Percentiles rank a stretch among this genome's conserved stretches.
Evolutionary conservation across 306 rosid species (phyloP).

Genomic region (Quercus parvula): DNA sequence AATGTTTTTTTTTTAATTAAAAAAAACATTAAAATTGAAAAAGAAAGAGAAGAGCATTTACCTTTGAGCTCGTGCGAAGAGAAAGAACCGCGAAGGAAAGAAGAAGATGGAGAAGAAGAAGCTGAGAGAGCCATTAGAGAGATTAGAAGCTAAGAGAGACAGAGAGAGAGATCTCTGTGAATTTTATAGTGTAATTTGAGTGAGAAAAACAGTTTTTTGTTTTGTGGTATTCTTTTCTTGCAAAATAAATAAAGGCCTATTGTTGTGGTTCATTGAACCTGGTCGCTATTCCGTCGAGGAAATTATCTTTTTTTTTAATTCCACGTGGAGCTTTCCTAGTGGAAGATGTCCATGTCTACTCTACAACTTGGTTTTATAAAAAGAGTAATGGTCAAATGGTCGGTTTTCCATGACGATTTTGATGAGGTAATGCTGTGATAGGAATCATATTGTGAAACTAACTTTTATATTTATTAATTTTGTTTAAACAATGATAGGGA

Average conservation of each 20-base stretch:
- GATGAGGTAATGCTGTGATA: too few relatives aligned
- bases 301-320: accelerated
- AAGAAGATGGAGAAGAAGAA: constrained; percentile 46
- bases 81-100: constrained; percentile 32
- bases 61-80: constrained; percentile 42
- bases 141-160: neutral
- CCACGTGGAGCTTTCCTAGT: constrained; percentile 29
- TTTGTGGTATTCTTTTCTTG: too few relatives aligned
- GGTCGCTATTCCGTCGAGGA: constrained; percentile 20
- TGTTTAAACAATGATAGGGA: too few relatives aligned
- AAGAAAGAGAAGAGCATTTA: constrained; percentile 8
- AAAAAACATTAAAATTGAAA: neutral
- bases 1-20: too few relatives aligned
- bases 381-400: too few relatives aligned
- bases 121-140: constrained; percentile 59
- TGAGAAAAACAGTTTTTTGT: neutral
- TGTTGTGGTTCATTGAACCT: constrained; percentile 48
- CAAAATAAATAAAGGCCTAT: constrained; percentile 11
- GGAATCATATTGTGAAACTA: too few relatives aligned
- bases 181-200: neutral
- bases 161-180: neutral
- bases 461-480: too few relatives aligned
- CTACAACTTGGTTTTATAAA: too few relatives aligned
- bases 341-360: neutral
- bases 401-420: too few relatives aligned